Conservation (phyloP, 2,329 filamentous ascomycete species). For the Leptosphaerulina australis region DNA sequence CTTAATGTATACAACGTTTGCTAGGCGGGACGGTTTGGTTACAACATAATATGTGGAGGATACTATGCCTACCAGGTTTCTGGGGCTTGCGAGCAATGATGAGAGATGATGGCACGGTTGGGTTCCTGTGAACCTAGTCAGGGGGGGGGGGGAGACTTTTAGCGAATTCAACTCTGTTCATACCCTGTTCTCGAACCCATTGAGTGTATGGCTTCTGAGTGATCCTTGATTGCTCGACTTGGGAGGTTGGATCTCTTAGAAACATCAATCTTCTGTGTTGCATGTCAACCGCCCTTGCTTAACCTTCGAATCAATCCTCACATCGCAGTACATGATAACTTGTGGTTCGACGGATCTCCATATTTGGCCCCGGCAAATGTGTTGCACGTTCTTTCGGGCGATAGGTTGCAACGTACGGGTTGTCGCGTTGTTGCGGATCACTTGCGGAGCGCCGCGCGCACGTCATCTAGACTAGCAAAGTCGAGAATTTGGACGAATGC, state of each 20-base stretch:
- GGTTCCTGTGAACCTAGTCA: neutral
- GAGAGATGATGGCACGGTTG: conserved; percentile 12
- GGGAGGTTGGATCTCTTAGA: too few relatives aligned
- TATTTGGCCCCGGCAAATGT: conserved; percentile 1
- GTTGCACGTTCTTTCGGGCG: conserved; percentile 7
- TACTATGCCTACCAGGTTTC: neutral
- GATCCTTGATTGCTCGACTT: too few relatives aligned
- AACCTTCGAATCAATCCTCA: too few relatives aligned
- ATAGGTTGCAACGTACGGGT: conserved; percentile 16
- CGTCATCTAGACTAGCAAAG: conserved; percentile 19
- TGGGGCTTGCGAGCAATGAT: conserved; percentile 1
- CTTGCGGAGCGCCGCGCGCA: conserved; percentile 18
- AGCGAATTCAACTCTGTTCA: conserved; percentile 9
- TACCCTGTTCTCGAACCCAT: neutral
- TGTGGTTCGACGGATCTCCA: too few relatives aligned
- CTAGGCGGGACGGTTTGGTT: conserved; percentile 1
- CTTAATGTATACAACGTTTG: conserved; percentile 16
- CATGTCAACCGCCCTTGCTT: too few relatives aligned
- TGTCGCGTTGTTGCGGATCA: conserved; percentile 12
- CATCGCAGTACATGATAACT: too few relatives aligned
- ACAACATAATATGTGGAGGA: conserved; percentile 7
- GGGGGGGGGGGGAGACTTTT: neutral
- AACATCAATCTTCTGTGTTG: too few relatives aligned
- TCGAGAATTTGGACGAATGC: conserved; percentile 18
- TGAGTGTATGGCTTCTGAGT: neutral